Evolutionary conservation across 441 rosid genomes (phyloP).

Genomic region (Eugenia klotzschiana): DNA sequence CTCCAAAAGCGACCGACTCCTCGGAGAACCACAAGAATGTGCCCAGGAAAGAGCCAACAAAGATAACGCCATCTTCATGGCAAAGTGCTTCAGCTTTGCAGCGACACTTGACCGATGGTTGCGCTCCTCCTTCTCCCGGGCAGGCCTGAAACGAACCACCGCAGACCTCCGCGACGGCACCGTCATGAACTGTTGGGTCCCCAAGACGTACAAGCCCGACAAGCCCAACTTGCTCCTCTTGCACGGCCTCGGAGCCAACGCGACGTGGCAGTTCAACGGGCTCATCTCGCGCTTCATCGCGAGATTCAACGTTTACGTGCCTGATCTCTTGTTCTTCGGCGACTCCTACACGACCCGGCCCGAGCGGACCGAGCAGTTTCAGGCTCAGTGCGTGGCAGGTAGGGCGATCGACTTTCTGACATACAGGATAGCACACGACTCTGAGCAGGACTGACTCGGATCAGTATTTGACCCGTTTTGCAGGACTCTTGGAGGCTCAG

Average conservation of each 20-base stretch:
- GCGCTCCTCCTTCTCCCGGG: not conserved
- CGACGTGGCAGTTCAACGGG: not conserved
- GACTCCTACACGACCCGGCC: not conserved
- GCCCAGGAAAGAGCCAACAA: not conserved
- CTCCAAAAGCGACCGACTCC: not conserved
- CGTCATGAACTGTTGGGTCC: not conserved
- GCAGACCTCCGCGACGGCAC: not conserved
- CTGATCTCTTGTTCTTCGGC: not conserved
- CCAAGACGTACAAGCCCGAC: not conserved
- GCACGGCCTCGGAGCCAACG: not conserved
- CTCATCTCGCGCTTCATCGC: not conserved
- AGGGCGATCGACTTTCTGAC: not conserved
- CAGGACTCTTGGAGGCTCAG: not conserved
- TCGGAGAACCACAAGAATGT: not conserved
- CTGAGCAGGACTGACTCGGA: not conserved
- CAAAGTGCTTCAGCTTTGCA: not conserved
- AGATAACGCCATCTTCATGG: not conserved
- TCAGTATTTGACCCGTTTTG: not conserved
- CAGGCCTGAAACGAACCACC: not conserved
- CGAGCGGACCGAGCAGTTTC: not conserved
- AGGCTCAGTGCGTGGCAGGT: not conserved
- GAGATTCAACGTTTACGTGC: not conserved
- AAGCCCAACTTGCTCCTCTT: not conserved
- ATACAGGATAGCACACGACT: not conserved
- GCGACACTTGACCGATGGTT: not conserved